Evolutionary conservation across 768 basidiomycete species (phyloP), one percentile per base, ranked within the genome.

Genomic region (Boletus vermiculosoides): DNA sequence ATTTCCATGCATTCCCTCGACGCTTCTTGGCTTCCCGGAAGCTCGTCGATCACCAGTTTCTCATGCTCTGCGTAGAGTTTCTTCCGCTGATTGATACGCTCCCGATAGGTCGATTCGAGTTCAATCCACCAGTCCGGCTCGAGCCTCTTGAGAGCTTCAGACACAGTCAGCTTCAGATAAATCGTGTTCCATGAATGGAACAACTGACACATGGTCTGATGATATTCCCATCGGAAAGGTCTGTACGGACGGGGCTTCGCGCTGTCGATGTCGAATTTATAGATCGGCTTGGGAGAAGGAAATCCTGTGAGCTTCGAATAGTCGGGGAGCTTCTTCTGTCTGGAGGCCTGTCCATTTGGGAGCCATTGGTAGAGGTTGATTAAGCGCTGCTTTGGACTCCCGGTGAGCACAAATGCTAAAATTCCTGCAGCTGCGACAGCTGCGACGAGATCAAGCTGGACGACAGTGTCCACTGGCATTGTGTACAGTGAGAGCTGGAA

Each of bases 71-170:
- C 58, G 54, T 78, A 74, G 10, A 82, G 70, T 28, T 66, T 58
- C 56, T 73, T 74, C 36, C 81, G 72, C 42, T 82, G 77, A 2
- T 66, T 59, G 34, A 83, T 72, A 34, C 79, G 74, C 45, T 73
- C 69, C 0, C 68, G 66, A 63, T 83, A 83, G 0, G 80, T 79
- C 6, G 78, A 79, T 58, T 83, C 81, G 16, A 83, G 73, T 55
- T 83, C 82, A n/a, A 83, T 67, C 80, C 80, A 83, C 68, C 76
- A 82, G 58, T 83, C 80, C 5, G 78, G 77, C 48, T 83, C 81
- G 60, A 83, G 70, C 44, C 68, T 73, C 67, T 75, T 76, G 25
- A 83, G 61, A 31, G 80, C 82, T 73, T 48, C 45, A 48, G 13
- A 22, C 42, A 23, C 10, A 3, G 2, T 61, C 31, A 54, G 51